Evolutionary conservation across 176 grass and related monocot species (phyloP), one percentile per base, ranked within the genome.

Genomic region (Triticum turgidum): DNA sequence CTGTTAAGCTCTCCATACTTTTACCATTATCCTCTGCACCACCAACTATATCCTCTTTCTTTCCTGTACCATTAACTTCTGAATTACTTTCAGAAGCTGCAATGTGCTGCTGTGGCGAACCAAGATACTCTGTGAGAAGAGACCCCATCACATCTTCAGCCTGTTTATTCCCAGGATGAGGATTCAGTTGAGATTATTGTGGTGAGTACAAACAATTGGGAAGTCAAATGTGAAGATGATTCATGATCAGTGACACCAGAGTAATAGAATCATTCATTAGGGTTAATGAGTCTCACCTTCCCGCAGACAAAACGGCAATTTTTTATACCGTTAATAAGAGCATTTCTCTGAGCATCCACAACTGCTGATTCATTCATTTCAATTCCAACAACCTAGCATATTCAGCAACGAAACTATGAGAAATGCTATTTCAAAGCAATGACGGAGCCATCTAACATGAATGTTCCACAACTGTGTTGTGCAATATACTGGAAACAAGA

Each of bases 341-440:
- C 97, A 91, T 99, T 99, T 89, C 83, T 91, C 73, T 96, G 35
- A 71, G 97, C 97, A 94, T 99, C 94, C 69, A 63, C 69, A 82
- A 99, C 97, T 32, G 97, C 94, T 3, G 94, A 96, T 80, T 92
- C 92, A 87, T 99, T 99, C 97, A 99, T 96, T 91, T 99, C 94
- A 71, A 99, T 99, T 29, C 97, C 97, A 56, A 99, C 97, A 79
- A 99, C 97, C 96, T 98, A 86, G 14, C 63, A 84, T 32, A 90
- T 62, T 84, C 42, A 39, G 58, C 84, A 62, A 65, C 14, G 30
- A 1, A 87, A 76, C 13, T 45, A 41, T 83, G 69, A 69, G 76
- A 84, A 84, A 56, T 56, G 80, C 54, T 64, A 47, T 80, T 72
- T 33, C 22, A 78, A 80, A 84, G 14, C 12, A 87, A 85, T 56